Conservation (phyloP, 495 filamentous ascomycete species). For the Annulohypoxylon maeteangense region DNA sequence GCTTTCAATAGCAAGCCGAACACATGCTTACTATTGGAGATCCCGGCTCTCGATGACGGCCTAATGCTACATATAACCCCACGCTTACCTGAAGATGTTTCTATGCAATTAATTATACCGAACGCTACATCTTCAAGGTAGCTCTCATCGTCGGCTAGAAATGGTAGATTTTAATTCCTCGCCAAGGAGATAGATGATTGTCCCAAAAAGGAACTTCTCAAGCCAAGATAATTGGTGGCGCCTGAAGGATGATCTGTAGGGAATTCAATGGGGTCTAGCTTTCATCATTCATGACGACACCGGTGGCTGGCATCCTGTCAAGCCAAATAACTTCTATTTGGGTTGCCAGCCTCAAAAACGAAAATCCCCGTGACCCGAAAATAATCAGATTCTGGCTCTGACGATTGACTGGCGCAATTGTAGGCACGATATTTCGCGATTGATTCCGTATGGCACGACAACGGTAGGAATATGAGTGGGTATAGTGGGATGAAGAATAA, state of each 20-base stretch:
- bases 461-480: conserved; percentile 22
- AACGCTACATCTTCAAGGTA: conserved; percentile 23
- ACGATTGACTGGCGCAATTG: conserved; percentile 27
- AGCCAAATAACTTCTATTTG: conserved; percentile 23
- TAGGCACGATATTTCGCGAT: conserved; percentile 35
- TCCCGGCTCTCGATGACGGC: conserved; percentile 36
- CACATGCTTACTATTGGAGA: conserved; percentile 35
- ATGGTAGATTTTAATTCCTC: conserved; percentile 22
- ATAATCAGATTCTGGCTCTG: conserved; percentile 22
- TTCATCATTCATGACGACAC: conserved; percentile 42
- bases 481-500: conserved; percentile 34
- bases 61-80: conserved; percentile 40
- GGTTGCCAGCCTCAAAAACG: conserved; percentile 16
- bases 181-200: conserved; percentile 27
- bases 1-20: conserved; percentile 20
- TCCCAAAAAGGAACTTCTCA: conserved; percentile 24
- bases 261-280: conserved; percentile 21
- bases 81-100: conserved; percentile 33
- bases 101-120: conserved; percentile 37
- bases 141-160: conserved; percentile 33
- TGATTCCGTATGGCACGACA: conserved; percentile 34
- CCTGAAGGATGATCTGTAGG: conserved; percentile 20
- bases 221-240: conserved; percentile 25
- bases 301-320: conserved; percentile 21
- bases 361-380: conserved; percentile 25